These are phyloP conservation scores for Melastoma malabathricum DNA, from an alignment of 345 rosid species.

Conservation along the genomic window DNA sequence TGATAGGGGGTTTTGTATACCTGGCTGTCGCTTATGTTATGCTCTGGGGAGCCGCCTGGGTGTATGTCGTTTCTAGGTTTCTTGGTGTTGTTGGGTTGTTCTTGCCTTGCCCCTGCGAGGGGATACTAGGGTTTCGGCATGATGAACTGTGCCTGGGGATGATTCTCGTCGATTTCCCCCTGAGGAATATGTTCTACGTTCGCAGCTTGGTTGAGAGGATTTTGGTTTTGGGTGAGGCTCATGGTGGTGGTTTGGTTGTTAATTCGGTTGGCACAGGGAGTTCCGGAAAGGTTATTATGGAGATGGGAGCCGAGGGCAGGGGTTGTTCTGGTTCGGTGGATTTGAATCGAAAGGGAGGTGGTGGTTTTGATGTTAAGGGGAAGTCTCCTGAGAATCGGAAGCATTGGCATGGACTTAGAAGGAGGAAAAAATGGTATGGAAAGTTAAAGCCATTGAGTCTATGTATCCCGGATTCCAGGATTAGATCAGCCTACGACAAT, in stretches of 20 bases:
- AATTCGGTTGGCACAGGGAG: slow-evolving; percentile 4
- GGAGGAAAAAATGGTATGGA: slow-evolving; percentile 31
- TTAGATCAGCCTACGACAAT: slow-evolving; percentile 9
- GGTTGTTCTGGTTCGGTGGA: slow-evolving; percentile 15
- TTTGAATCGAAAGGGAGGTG: slow-evolving; percentile 18
- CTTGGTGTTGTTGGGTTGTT: slow-evolving; percentile 23
- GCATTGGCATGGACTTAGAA: slow-evolving; percentile 23
- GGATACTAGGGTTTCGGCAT: slow-evolving; percentile 29
- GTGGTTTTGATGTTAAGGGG: slow-evolving; percentile 30
- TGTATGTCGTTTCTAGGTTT: slow-evolving; percentile 36
- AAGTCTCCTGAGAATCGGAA: slow-evolving; percentile 33
- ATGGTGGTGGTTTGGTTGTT: slow-evolving; percentile 6
- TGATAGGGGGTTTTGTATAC: slow-evolving; percentile 49
- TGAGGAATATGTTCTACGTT: slow-evolving; percentile 31
- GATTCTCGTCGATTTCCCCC: slow-evolving; percentile 39
- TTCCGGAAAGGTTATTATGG: slow-evolving; percentile 10
- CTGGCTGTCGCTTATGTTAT: slow-evolving; percentile 48
- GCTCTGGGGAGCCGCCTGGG: slow-evolving; percentile 40
- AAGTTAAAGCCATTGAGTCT: slow-evolving; percentile 12
- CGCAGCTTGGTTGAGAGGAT: slow-evolving; percentile 26
- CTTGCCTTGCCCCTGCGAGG: slow-evolving; percentile 56
- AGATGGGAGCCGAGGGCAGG: slow-evolving; percentile 16
- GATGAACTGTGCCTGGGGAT: slow-evolving; percentile 32
- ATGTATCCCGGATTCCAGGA: slow-evolving; percentile 14
- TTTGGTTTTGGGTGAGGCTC: slow-evolving; percentile 24